A percentile compares a stretch with the other conserved stretches of the same genome.
phyloP scores from a whole-genome alignment of 371 early-diverging fungal genomes.

The Mucor plumbeus region DNA sequence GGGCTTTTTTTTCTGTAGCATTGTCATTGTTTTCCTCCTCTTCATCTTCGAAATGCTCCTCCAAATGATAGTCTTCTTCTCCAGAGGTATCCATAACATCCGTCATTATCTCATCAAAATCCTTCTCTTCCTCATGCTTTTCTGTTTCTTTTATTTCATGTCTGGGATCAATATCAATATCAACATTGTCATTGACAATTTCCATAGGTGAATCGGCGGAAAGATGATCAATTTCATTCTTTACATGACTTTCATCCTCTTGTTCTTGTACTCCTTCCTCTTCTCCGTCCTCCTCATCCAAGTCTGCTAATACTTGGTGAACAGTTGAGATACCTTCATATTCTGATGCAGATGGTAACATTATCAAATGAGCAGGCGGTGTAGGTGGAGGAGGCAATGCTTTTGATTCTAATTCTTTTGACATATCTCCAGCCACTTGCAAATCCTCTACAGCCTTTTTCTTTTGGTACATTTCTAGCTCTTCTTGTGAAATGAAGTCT shows the following conservation, averaged over 20 bases:
- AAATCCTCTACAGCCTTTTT: background rate
- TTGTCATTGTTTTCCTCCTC: conserved; percentile 9
- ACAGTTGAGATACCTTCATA: background rate
- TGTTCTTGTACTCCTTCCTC: background rate
- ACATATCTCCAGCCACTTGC: background rate
- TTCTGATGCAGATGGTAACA: background rate
- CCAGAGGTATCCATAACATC: background rate
- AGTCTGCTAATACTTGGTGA: background rate
- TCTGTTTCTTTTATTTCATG: background rate
- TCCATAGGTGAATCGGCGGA: conserved; percentile 19
- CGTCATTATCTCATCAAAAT: background rate
- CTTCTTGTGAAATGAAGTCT: conserved; percentile 30
- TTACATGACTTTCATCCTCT: background rate
- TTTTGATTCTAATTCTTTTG: background rate
- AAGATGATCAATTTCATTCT: background rate
- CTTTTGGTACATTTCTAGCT: background rate
- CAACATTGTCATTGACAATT: conserved; percentile 10
- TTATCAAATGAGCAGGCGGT: conserved; percentile 3
- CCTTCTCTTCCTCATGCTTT: background rate
- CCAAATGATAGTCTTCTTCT: background rate
- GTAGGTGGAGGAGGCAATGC: background rate
- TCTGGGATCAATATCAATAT: background rate
- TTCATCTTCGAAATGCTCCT: background rate
- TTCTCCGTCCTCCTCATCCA: background rate
- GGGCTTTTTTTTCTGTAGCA: conserved; percentile 8